Base-by-base conservation (phyloP, 495 filamentous ascomycete species). In the Penicillium paxilli region DNA sequence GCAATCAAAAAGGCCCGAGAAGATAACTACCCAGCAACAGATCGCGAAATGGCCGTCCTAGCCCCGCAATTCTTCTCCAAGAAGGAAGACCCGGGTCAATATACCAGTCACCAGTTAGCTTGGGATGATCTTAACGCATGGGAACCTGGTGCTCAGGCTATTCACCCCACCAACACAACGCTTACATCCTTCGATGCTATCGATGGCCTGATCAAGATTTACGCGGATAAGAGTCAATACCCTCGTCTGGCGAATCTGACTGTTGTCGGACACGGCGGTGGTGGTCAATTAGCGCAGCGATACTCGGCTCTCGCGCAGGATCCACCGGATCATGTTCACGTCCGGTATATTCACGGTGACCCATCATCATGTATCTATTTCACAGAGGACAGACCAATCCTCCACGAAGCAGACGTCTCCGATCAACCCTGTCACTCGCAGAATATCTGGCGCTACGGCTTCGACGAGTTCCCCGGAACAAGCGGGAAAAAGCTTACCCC, bases 121-220 rank as follows among this genome's bases (percentile, higher is more conserved):
- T 58, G 55, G 55, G 55, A 58, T 20, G 55, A 58, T 38, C 49
- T 58, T 49, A 58, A 58, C 37, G 55, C 55, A 42, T 58, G 55
- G 55, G 33, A 58, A 37, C 49, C 55, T 38, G 55, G 55, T 49
- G 55, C 41, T 26, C 49, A 58, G 26, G 55, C 55, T 46, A 50
- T 16, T 23, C 55, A 58, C 38, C 55, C 55, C 35, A 16, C 23
- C 24, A 44, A 53, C 37, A 53, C 55, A 50, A 53, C 7, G 24
- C 44, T 58, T 38, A 58, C 55, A 37, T 45, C 55, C 30, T 58
- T 58, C 25, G 55, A 58, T 22, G 55, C 53, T 5, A 22, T 58
- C 25, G 55, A 58, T 28, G 55, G 55, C 45, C 55, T 58, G 21
- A 45, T 58, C 45, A 58, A 52, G 55, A 44, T 58, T 16, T 50